Base-by-base conservation (phyloP, 2,329 filamentous ascomycete species). In the Exophiala phaeomuriformis region DNA sequence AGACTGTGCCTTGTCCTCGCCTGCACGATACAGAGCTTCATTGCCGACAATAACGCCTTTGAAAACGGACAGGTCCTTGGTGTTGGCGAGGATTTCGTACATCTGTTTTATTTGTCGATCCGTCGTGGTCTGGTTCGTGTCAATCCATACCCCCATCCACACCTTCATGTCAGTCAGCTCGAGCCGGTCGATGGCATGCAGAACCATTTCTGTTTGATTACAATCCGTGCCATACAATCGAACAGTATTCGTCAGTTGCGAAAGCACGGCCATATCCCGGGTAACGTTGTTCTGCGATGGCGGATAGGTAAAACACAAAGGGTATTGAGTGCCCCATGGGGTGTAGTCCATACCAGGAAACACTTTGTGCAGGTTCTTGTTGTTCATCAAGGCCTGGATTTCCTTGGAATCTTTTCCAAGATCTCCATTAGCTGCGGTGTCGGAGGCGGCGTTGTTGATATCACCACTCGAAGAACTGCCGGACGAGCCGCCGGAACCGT, bases 311-410 rank as follows among this genome's bases (percentile, higher is more conserved):
- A 90, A 60, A 69, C 91, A 97, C 37, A 84, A 84, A 2, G 91
- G 91, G 64, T 91, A 96, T 69, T 96, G 90, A 0, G 88, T 83
- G 66, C 94, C 90, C 68, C 93, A 80, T 0, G 91, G 90, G 0
- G 91, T 97, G 68, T 97, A 97, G 71, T 96, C 91, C 72, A 97
- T 88, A 29, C 90, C 91, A 0, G 90, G 88, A 68, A 97, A 97
- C 1, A 97, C 89, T 69, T 89, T 94, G 77, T 95, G 89, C 28
- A 97, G 77, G 59, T 90, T 72, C 0, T 76, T 67, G 69, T 95
- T 95, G 73, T 86, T 84, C 75, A 96, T 76, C 9, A 97, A 76
- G 2, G 77, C 76, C 73, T 94, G 79, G 71, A 96, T 94, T 70
- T 95, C 86, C 1, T 72, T 62, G 5, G 88, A 94, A 68, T 91